These are phyloP conservation scores for Thinopyrum elongatum DNA, from an alignment of 176 grass and related monocot species.

Conservation along the genomic window DNA sequence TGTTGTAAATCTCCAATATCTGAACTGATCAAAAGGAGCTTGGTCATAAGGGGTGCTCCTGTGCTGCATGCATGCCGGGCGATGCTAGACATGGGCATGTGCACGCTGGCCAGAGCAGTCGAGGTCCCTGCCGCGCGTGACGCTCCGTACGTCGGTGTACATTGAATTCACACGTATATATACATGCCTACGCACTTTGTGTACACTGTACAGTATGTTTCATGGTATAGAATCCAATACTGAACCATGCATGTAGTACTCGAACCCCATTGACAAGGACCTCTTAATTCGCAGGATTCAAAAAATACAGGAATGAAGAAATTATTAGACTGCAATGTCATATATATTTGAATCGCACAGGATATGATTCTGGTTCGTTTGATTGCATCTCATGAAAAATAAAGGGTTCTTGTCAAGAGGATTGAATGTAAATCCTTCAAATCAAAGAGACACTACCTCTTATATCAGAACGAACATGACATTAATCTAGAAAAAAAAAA, in stretches of 20 bases:
- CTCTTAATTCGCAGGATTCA: too few relatives aligned
- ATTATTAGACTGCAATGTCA: too few relatives aligned
- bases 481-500: too few relatives aligned
- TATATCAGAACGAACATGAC: too few relatives aligned
- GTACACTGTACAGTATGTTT: neutral
- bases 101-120: neutral
- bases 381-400: too few relatives aligned
- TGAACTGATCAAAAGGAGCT: neutral
- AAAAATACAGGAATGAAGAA: too few relatives aligned
- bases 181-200: neutral
- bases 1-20: neutral
- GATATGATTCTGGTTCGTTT: too few relatives aligned
- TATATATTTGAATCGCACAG: too few relatives aligned
- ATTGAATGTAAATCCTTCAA: too few relatives aligned
- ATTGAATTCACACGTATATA: neutral
- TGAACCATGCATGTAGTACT: neutral
- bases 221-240: neutral
- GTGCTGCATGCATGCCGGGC: neutral
- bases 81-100: constrained; percentile 20
- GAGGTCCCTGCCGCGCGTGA: neutral
- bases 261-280: neutral
- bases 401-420: too few relatives aligned
- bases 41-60: neutral
- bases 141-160: neutral
- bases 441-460: too few relatives aligned